Evolutionary conservation across 495 filamentous ascomycete genomes (phyloP), one percentile per base, ranked within the genome.

Genomic region (Hypoxylon rickii): DNA sequence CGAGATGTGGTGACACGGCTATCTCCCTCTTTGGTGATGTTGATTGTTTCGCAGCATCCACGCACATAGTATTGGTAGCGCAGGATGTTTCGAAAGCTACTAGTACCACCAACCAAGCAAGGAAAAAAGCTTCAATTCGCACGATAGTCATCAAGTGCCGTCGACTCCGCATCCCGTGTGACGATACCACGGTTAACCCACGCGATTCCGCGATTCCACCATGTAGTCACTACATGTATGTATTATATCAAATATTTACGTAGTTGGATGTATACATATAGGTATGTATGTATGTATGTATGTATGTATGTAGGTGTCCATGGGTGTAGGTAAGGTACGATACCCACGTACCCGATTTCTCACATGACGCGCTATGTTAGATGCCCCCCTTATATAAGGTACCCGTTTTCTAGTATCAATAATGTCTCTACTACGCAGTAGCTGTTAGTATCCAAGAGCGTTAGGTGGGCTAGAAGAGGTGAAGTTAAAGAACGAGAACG

Each of bases 11-110:
- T 61, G 37, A 37, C 15, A 56, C 58, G 5, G 31, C 51, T 36
- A 47, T 61, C 33, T 51, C 19, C n/a, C n/a, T n/a, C n/a, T n/a
- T n/a, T n/a, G n/a, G n/a, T n/a, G n/a, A n/a, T n/a, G n/a, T n/a
- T n/a, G n/a, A 34, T 17, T 43, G 37, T 56, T 52, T 37, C 43
- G 58, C 56, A 62, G 42, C 19, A 62, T 52, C 52, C 52, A 52
- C n/a, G 20, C 26, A 26, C 31, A 37, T n/a, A n/a, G n/a, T n/a
- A n/a, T n/a, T n/a, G n/a, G n/a, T n/a, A n/a, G n/a, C n/a, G n/a
- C n/a, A n/a, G n/a, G n/a, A n/a, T n/a, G n/a, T n/a, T n/a, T n/a
- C n/a, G n/a, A n/a, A n/a, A n/a, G n/a, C n/a, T n/a, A n/a, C n/a
- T n/a, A n/a, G n/a, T n/a, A n/a, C n/a, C n/a, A n/a, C n/a, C n/a